Percentiles rank a stretch among this genome's conserved stretches.
Evolutionary conservation across 495 filamentous ascomycete genomes (phyloP).

Genomic region (Daldinia childiae): DNA sequence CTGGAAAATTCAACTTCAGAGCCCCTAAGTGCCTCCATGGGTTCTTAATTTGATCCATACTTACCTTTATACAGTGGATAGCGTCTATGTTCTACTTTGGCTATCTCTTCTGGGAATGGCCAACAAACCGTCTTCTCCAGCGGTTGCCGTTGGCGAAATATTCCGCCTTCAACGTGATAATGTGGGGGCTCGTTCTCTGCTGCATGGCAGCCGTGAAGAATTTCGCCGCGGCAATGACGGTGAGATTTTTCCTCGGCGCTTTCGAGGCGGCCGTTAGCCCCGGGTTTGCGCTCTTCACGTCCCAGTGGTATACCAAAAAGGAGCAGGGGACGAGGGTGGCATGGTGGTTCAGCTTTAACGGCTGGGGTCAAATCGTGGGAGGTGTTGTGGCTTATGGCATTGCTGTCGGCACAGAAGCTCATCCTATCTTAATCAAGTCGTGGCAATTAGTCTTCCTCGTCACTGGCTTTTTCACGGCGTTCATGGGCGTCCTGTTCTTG

Average conservation of each 20-base stretch:
- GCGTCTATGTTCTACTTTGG: slow-evolving; percentile 68
- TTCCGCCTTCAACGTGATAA: slow-evolving; percentile 63
- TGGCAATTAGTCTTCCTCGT: slow-evolving; percentile 78
- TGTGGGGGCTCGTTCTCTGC: slow-evolving; percentile 66
- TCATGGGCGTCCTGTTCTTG: slow-evolving; percentile 67
- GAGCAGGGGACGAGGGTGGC: slow-evolving; percentile 67
- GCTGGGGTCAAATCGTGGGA: slow-evolving; percentile 68
- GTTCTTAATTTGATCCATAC: neutral
- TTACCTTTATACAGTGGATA: slow-evolving; percentile 40
- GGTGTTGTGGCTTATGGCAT: slow-evolving; percentile 73
- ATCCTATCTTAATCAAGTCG: slow-evolving; percentile 64
- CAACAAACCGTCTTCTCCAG: slow-evolving; percentile 68
- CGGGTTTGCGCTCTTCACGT: slow-evolving; percentile 70
- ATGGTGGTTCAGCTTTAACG: slow-evolving; percentile 73
- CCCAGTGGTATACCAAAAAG: slow-evolving; percentile 70
- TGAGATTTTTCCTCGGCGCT: slow-evolving; percentile 68
- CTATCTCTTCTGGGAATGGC: slow-evolving; percentile 72
- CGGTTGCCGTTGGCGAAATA: slow-evolving; percentile 68
- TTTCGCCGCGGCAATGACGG: slow-evolving; percentile 60
- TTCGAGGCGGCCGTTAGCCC: slow-evolving; percentile 72
- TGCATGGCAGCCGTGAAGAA: slow-evolving; percentile 60
- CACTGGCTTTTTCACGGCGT: slow-evolving; percentile 68
- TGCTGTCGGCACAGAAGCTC: slow-evolving; percentile 61
- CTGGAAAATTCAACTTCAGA: neutral
- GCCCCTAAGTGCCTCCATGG: neutral